Percentiles rank a stretch among this genome's conserved stretches.
These are phyloP conservation scores for Plectosphaerella sp. DNA, from an alignment of 2,329 filamentous ascomycete genomes.

Conservation along the genomic window DNA sequence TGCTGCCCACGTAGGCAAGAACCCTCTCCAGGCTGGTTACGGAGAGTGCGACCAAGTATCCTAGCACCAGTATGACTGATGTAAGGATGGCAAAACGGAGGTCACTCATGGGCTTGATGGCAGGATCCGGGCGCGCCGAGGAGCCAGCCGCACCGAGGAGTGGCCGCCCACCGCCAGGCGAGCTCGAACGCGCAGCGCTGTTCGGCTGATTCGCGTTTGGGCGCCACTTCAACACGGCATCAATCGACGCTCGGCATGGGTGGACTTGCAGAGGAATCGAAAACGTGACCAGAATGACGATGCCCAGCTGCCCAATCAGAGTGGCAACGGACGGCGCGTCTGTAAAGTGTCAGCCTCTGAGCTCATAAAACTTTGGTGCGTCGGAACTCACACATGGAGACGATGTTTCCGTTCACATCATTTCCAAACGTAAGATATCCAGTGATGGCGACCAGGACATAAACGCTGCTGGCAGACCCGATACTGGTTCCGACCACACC, in stretches of 20 bases:
- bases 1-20: slow-evolving; percentile 90
- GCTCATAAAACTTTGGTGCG: not conserved
- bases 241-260: slow-evolving; percentile 89
- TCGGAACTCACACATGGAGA: slow-evolving; percentile 76
- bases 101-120: slow-evolving; percentile 70
- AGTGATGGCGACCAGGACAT: slow-evolving; percentile 87
- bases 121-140: slow-evolving; percentile 42
- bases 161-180: slow-evolving; percentile 34
- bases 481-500: slow-evolving; percentile 79
- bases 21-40: slow-evolving; percentile 87
- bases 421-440: slow-evolving; percentile 96
- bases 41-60: slow-evolving; percentile 85
- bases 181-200: slow-evolving; percentile 30
- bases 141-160: slow-evolving; percentile 33
- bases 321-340: slow-evolving; percentile 72
- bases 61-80: slow-evolving; percentile 75
- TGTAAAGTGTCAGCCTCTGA: slow-evolving; percentile 18
- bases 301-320: slow-evolving; percentile 90
- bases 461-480: slow-evolving; percentile 80
- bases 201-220: slow-evolving; percentile 47
- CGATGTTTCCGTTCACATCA: slow-evolving; percentile 85
- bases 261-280: slow-evolving; percentile 95
- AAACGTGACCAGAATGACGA: slow-evolving; percentile 93
- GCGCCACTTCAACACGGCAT: slow-evolving; percentile 92
- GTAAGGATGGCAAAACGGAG: slow-evolving; percentile 86